A percentile compares a stretch with the other conserved stretches of the same genome.
Conservation (phyloP, 306 rosid genomes). For the Styphnolobium japonicum region DNA sequence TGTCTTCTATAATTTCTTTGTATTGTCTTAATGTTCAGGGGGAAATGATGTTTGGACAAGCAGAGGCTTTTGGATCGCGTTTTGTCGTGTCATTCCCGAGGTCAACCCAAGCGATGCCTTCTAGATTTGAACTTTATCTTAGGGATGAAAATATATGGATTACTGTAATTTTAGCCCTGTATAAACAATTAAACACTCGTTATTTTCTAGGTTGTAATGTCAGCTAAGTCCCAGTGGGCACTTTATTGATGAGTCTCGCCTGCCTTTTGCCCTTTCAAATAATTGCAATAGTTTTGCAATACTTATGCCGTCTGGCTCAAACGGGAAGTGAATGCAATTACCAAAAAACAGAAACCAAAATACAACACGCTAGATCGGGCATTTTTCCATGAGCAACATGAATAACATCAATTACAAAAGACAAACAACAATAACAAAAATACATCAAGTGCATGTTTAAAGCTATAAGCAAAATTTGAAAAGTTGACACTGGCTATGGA, state of each 20-base stretch:
- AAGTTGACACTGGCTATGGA: neutral
- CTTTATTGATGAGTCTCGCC: neutral
- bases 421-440: neutral
- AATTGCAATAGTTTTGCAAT: neutral
- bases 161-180: too few species aligned
- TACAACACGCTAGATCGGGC: too few species aligned
- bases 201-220: too few species aligned
- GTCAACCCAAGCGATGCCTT: neutral
- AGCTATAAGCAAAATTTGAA: neutral
- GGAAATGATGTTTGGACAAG: conserved; percentile 34
- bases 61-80: neutral
- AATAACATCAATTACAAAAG: neutral
- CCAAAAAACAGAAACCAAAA: neutral
- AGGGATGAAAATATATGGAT: too few species aligned
- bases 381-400: neutral
- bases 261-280: neutral
- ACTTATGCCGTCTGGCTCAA: neutral
- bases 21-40: conserved; percentile 28
- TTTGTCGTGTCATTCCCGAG: neutral
- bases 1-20: neutral
- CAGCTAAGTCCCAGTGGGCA: too few species aligned
- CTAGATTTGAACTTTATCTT: neutral
- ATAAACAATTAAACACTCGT: too few species aligned
- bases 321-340: neutral
- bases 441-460: neutral